A percentile compares a stretch with the other conserved stretches of the same genome.
These are phyloP conservation scores for Psilocybe mexicana DNA, from an alignment of 1,284 basidiomycete genomes.

Conservation along the genomic window DNA sequence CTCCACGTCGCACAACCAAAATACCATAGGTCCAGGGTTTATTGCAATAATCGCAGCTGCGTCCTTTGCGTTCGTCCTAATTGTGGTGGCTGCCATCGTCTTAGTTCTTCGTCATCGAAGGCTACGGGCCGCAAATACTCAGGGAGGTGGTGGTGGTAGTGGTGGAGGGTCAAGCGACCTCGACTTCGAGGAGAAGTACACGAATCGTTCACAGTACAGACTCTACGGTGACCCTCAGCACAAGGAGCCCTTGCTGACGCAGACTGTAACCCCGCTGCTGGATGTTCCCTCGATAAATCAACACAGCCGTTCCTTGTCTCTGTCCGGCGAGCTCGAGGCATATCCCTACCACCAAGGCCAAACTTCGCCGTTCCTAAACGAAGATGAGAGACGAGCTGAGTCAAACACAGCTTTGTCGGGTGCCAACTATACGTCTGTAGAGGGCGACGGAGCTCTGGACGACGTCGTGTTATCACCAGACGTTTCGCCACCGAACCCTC, in stretches of 20 bases:
- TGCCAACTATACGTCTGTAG: background rate
- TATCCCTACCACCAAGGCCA: slow-evolving; percentile 6
- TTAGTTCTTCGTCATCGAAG: slow-evolving; percentile 1
- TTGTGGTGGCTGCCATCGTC: slow-evolving; percentile 3
- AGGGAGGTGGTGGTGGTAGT: background rate
- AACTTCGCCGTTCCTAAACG: slow-evolving; percentile 11
- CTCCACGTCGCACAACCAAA: background rate
- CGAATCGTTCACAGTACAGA: background rate
- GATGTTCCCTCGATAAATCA: background rate
- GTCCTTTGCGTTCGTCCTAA: background rate
- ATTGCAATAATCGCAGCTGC: background rate
- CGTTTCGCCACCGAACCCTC: background rate
- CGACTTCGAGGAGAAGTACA: slow-evolving; percentile 6
- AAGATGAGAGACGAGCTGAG: background rate
- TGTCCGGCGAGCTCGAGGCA: slow-evolving; percentile 3
- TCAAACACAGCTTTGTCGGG: background rate
- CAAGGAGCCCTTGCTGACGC: background rate
- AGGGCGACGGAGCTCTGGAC: background rate
- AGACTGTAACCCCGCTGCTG: slow-evolving; percentile 8
- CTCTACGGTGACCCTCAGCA: background rate
- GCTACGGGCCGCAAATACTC: background rate
- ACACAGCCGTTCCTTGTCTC: slow-evolving; percentile 4
- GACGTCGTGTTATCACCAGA: background rate
- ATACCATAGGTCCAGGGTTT: background rate
- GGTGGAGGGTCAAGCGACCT: background rate